A percentile compares a stretch with the other conserved stretches of the same genome.
Evolutionary conservation across 257 asterid species (phyloP).

Genomic region (Przewalskia tangutica): DNA sequence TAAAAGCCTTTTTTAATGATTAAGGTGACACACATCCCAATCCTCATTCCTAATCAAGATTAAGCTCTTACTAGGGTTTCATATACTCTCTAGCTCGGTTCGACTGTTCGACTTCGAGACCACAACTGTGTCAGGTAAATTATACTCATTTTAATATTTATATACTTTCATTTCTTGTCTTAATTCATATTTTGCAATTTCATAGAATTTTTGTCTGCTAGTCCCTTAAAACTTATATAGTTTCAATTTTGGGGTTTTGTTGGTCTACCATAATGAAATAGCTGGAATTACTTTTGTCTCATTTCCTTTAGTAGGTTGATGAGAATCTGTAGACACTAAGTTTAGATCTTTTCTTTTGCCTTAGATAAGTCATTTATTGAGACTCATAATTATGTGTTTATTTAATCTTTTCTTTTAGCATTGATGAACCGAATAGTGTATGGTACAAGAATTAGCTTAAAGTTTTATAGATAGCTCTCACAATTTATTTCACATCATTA

Average conservation of each 20-base stretch:
- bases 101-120: too few species aligned
- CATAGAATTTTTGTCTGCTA: neutral
- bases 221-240: neutral
- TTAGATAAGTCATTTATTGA: neutral
- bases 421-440: neutral
- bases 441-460: neutral
- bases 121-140: neutral
- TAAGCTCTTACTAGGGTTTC: too few species aligned
- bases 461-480: neutral
- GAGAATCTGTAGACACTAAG: neutral
- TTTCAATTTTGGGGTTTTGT: neutral
- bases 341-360: neutral
- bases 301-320: neutral
- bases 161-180: too few species aligned
- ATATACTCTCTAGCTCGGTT: too few species aligned
- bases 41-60: too few species aligned
- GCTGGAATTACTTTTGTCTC: too few species aligned
- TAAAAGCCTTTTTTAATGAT: neutral
- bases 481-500: neutral
- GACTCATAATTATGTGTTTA: neutral
- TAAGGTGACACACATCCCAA: neutral
- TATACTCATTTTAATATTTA: neutral
- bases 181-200: neutral
- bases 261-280: neutral
- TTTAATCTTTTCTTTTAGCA: neutral